Evolutionary conservation across 1,284 basidiomycete species (phyloP).

Genomic region (Ustilago vetiveriae): DNA sequence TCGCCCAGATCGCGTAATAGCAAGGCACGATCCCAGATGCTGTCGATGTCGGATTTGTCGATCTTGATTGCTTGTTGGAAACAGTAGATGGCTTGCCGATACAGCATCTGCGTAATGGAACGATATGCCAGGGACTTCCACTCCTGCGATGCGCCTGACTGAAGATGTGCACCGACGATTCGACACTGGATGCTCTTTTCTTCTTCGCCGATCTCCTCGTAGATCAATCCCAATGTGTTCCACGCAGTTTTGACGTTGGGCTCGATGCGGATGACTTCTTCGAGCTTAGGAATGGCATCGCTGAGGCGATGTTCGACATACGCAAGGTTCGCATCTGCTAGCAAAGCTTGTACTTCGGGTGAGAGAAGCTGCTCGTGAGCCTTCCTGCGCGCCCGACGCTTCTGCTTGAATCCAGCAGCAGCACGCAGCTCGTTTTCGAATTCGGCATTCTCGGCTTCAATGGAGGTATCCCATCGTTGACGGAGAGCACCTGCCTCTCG

Average conservation of each 20-base stretch:
- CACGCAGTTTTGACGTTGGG: conserved; percentile 84
- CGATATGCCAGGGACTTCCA: conserved; percentile 79
- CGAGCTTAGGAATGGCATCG: conserved; percentile 80
- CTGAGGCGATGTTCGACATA: conserved; percentile 79
- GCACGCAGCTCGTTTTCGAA: conserved; percentile 61
- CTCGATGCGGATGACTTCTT: conserved; percentile 92
- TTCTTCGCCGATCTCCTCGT: conserved; percentile 76
- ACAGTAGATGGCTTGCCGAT: conserved; percentile 90
- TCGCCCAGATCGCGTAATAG: conserved; percentile 81
- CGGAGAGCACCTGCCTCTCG: conserved; percentile 34
- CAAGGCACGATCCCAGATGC: conserved; percentile 87
- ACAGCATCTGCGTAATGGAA: conserved; percentile 75
- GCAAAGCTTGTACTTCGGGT: conserved; percentile 80
- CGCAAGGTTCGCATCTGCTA: conserved; percentile 87
- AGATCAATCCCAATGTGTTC: conserved; percentile 84
- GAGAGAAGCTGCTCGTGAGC: conserved; percentile 71
- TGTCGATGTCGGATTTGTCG: conserved; percentile 82
- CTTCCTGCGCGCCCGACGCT: conserved; percentile 21
- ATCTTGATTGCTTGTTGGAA: conserved; percentile 83
- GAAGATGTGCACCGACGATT: conserved; percentile 89
- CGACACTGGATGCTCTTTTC: conserved; percentile 82
- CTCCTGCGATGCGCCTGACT: conserved; percentile 78
- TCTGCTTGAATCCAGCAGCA: conserved; percentile 52
- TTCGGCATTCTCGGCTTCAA: conserved; percentile 56
- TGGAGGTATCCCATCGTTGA: conserved; percentile 53